phyloP scores from a whole-genome alignment of 2,329 filamentous ascomycete species.

The Sporothrix euskadiensis region DNA sequence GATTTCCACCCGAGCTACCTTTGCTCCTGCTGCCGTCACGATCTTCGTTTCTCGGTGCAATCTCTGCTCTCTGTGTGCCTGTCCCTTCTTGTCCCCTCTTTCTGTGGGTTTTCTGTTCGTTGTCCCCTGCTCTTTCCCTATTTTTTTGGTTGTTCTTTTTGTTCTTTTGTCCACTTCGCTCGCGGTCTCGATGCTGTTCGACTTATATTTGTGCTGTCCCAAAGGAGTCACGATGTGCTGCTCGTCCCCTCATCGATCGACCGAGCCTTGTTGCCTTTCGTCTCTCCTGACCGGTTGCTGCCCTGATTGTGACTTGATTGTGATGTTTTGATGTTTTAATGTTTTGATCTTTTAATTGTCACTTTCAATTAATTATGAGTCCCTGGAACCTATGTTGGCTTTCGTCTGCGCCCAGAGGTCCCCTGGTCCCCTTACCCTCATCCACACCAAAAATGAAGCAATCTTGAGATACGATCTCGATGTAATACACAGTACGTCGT shows the following conservation, averaged over 20 bases:
- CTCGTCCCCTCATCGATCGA: conserved; percentile 4
- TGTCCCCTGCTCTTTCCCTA: not conserved
- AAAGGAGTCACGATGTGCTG: conserved; percentile 1
- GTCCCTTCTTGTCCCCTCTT: not conserved
- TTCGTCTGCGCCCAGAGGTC: not conserved
- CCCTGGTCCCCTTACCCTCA: not conserved
- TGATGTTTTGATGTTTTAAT: not conserved
- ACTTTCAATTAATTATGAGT: not conserved
- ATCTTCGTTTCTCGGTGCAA: conserved; percentile 13
- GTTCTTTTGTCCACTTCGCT: conserved; percentile 17
- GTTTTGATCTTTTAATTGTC: not conserved
- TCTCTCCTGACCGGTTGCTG: not conserved
- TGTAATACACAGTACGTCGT: not conserved
- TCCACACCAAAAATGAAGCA: not conserved
- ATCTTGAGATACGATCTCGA: not conserved
- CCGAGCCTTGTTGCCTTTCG: not conserved
- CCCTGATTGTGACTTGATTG: not conserved
- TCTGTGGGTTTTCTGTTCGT: not conserved
- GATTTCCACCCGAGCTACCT: not conserved
- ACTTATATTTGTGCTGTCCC: not conserved
- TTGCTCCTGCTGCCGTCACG: not conserved
- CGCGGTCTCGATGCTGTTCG: conserved; percentile 1
- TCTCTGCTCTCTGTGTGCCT: not conserved
- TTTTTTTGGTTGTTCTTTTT: too few relatives aligned
- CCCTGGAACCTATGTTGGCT: not conserved